phyloP scores from a whole-genome alignment of 352 stramenopile genomes.

The Paralagenidium karlingii region DNA sequence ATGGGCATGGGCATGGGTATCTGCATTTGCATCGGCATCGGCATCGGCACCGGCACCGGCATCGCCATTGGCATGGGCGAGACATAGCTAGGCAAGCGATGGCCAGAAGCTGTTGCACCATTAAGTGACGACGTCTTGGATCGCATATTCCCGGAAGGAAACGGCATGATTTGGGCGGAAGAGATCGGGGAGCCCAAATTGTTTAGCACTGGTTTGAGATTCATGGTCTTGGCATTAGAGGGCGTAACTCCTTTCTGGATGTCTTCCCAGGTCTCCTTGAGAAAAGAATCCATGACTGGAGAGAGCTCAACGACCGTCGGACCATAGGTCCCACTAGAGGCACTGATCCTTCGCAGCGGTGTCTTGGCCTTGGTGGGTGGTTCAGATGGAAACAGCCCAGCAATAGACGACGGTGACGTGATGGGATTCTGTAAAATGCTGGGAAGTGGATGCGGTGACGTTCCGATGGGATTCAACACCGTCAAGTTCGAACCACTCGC shows the following conservation, averaged over 20 bases:
- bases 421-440: neutral
- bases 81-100: conserved; percentile 7
- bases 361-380: neutral
- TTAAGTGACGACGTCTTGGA: too few species aligned
- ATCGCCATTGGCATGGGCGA: conserved; percentile 14
- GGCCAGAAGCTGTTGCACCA: too few species aligned
- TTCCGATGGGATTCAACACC: too few species aligned
- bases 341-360: neutral
- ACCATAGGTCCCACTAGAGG: neutral
- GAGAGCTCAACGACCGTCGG: conserved; percentile 5
- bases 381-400: neutral
- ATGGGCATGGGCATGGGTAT: too few species aligned
- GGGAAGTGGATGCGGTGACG: neutral
- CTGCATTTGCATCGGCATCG: conserved; percentile 14
- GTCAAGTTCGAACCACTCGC: too few species aligned
- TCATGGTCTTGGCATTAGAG: too few species aligned
- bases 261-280: conserved; percentile 43
- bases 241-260: conserved; percentile 18
- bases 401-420: conserved; percentile 5
- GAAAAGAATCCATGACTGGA: conserved; percentile 42
- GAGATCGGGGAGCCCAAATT: too few species aligned
- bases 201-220: too few species aligned
- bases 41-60: conserved; percentile 10
- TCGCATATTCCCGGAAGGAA: too few species aligned
- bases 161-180: too few species aligned